Percentiles rank a stretch among this genome's conserved stretches.
Evolutionary conservation across 1,284 basidiomycete species (phyloP).

Genomic region (Rhodotorula glutinis): DNA sequence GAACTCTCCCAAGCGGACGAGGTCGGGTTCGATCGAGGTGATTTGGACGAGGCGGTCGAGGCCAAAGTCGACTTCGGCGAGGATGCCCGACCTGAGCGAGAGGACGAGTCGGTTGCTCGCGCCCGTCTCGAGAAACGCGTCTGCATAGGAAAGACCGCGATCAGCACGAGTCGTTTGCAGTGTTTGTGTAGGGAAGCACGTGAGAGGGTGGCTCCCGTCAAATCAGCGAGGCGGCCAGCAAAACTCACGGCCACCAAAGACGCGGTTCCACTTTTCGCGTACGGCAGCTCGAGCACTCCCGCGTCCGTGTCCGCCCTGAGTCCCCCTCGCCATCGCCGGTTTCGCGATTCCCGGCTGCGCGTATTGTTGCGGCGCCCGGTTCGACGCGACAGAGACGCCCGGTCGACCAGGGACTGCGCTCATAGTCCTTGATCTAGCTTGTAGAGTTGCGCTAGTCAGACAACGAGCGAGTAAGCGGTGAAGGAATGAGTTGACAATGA

Average conservation of each 20-base stretch:
- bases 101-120: slow-evolving; percentile 76
- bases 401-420: not conserved
- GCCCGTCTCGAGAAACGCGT: slow-evolving; percentile 44
- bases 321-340: not conserved
- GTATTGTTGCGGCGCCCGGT: slow-evolving; percentile 5
- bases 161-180: not conserved
- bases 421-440: not conserved
- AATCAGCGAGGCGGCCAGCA: not conserved
- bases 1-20: slow-evolving; percentile 63
- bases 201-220: too few species aligned
- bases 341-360: slow-evolving; percentile 4
- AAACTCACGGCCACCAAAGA: slow-evolving; percentile 21
- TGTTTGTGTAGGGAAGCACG: not conserved
- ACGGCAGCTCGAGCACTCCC: not conserved
- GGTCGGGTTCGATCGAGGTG: slow-evolving; percentile 61
- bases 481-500: not conserved
- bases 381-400: not conserved
- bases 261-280: slow-evolving; percentile 10
- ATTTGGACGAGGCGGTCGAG: slow-evolving; percentile 71
- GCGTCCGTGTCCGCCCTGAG: not conserved
- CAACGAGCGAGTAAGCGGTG: not conserved
- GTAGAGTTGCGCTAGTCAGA: too few species aligned
- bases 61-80: slow-evolving; percentile 72
- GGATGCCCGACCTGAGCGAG: slow-evolving; percentile 69
- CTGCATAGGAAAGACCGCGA: slow-evolving; percentile 1